Percentiles rank a stretch among this genome's conserved stretches.
These are phyloP conservation scores for Pythium rishiriense DNA, from an alignment of 352 stramenopile genomes.

Conservation along the genomic window DNA sequence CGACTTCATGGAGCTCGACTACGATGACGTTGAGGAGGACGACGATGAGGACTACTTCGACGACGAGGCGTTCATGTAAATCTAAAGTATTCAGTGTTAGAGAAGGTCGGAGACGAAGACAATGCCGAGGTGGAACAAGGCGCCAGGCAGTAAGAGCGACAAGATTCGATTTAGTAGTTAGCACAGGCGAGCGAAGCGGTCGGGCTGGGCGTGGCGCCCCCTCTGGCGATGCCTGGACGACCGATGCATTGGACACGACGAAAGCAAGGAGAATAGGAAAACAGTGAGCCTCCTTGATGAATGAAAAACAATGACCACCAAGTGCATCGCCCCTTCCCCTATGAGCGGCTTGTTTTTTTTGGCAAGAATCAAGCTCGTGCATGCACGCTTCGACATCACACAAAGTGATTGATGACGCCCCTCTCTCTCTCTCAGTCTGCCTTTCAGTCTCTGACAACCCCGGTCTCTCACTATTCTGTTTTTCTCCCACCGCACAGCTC, in stretches of 20 bases:
- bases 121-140: not conserved
- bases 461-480: not conserved
- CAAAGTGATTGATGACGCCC: too few species aligned
- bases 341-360: too few species aligned
- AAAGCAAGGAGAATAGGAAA: not conserved
- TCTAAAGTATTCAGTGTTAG: conserved; percentile 48
- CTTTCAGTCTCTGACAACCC: too few species aligned
- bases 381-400: too few species aligned
- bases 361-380: too few species aligned
- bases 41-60: conserved; percentile 89
- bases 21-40: conserved; percentile 87
- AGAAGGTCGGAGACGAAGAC: conserved; percentile 2
- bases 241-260: conserved; percentile 12
- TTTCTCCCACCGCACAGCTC: not conserved
- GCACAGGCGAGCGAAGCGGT: not conserved
- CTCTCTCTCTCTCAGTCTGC: too few species aligned
- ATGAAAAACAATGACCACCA: not conserved
- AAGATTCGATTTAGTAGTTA: not conserved
- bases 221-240: not conserved
- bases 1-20: conserved; percentile 97
- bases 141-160: not conserved
- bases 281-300: not conserved
- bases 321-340: too few species aligned
- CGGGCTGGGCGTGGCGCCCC: not conserved
- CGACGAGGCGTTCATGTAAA: conserved; percentile 85